Base-by-base conservation (phyloP, 148 eudicot species). In the Selenicereus undatus region DNA sequence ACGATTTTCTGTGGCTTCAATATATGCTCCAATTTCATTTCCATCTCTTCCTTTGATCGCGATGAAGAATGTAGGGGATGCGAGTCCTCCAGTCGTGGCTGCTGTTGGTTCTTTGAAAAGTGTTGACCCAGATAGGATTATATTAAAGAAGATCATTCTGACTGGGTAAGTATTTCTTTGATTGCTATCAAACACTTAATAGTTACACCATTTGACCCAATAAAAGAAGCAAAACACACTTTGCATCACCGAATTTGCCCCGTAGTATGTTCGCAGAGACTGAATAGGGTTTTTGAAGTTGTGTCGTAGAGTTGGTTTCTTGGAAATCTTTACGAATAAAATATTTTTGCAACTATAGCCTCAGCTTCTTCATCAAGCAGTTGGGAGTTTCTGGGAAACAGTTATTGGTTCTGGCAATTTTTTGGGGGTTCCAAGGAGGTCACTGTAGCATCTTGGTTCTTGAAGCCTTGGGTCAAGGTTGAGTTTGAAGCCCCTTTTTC, bases 1-100 rank as follows among this genome's bases (percentile, higher is more conserved):
- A 62, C 84, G 90, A 62, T 92, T 91, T 86, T 93, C 95, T 12
- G 82, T 96, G 77, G 98, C 98, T 81, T 93, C 99, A 62, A 84
- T 96, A 70, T 96, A 87, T 85, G 99, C 98, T 71, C 99, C 99
- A 56, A 92, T 93, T 79, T 92, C 89, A 78, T 93, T 96, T 88
- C 90, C 93, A 77, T 89, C 98, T 78, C 91, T 88, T 85, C 92
- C 93, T 80, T 82, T 96, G 84, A 81, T 96, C 79, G 98, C 88
- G 76, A 86, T 93, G 83, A 96, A 96, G 83, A 86, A 48, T 80
- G 71, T 52, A 51, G 90, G 81, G 73, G 91, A 83, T 69, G 79
- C 70, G 29, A 50, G 84, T 56, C 72, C 90, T 56, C 87, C 89
- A 51, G 86, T 87, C 71, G 81, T 96, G 75, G 99, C 95, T 84